These are phyloP conservation scores for Thraustochytrium sp. DNA, from an alignment of 352 stramenopile genomes.

Conservation along the genomic window DNA sequence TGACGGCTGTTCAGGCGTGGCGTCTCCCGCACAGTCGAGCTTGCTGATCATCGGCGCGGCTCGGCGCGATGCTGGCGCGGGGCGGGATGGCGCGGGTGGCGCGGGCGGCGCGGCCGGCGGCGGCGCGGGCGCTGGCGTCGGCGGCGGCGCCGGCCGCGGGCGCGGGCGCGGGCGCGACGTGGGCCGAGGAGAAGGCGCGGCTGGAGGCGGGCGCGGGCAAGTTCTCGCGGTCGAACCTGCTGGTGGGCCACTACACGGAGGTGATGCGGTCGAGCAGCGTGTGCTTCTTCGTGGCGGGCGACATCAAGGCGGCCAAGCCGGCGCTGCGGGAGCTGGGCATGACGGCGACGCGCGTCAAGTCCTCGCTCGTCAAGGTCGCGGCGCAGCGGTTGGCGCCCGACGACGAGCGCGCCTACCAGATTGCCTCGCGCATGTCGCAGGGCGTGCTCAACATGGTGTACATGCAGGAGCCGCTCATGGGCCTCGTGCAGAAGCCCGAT, in stretches of 20 bases:
- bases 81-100: no score
- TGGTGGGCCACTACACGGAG: not conserved
- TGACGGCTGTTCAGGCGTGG: no score
- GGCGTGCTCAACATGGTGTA: slow-evolving; percentile 5
- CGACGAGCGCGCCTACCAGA: not conserved
- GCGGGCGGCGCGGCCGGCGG: no score
- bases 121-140: no score
- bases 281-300: slow-evolving; percentile 5
- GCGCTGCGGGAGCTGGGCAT: slow-evolving; percentile 14
- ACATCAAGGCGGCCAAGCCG: not conserved
- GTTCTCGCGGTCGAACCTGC: not conserved
- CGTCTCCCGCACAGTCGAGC: no score
- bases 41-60: no score
- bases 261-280: not conserved
- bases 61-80: no score
- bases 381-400: not conserved
- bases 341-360: not conserved
- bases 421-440: not conserved
- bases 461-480: not conserved
- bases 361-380: not conserved
- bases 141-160: no score
- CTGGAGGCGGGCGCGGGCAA: not conserved
- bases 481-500: not conserved
- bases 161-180: no score
- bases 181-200: not conserved